Percentiles rank a stretch among this genome's conserved stretches.
These are phyloP conservation scores for Curvularia sp. DNA, from an alignment of 2,329 filamentous ascomycete genomes.

Conservation along the genomic window DNA sequence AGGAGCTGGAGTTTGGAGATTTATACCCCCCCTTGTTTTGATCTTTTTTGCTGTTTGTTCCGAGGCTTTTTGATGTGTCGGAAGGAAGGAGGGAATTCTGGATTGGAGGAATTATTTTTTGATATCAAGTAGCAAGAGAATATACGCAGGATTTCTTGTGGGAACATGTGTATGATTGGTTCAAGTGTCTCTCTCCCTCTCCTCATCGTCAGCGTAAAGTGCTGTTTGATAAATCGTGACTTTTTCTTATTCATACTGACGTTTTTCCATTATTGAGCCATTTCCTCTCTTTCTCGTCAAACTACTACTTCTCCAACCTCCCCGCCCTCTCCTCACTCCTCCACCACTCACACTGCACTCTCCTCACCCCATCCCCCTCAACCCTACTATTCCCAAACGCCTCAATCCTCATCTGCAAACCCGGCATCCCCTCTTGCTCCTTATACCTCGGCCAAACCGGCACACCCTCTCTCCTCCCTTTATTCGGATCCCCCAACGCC, in stretches of 20 bases:
- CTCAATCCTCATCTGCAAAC: slow-evolving; percentile 34
- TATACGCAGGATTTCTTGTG: neutral
- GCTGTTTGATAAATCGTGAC: no score
- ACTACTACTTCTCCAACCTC: slow-evolving; percentile 33
- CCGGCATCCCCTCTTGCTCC: slow-evolving; percentile 17
- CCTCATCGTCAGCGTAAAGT: no score
- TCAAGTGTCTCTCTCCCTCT: neutral
- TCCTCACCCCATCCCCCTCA: slow-evolving; percentile 35
- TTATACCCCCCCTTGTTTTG: slow-evolving; percentile 41
- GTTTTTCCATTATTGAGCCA: no score
- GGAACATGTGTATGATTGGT: neutral
- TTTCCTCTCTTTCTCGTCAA: no score
- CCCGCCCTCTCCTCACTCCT: slow-evolving; percentile 25
- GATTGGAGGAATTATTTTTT: no score
- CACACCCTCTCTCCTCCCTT: slow-evolving; percentile 25
- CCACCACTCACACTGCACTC: slow-evolving; percentile 41
- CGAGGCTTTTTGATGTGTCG: neutral
- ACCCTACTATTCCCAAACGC: slow-evolving; percentile 34
- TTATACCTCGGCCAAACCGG: slow-evolving; percentile 52
- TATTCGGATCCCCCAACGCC: slow-evolving; percentile 50
- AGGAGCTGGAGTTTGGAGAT: slow-evolving; percentile 52
- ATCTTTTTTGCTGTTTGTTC: neutral
- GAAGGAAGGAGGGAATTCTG: no score
- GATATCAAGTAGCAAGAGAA: neutral
- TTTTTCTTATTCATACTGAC: no score